These are phyloP conservation scores for Telfairia occidentalis DNA, from an alignment of 331 rosid species.

Conservation along the genomic window DNA sequence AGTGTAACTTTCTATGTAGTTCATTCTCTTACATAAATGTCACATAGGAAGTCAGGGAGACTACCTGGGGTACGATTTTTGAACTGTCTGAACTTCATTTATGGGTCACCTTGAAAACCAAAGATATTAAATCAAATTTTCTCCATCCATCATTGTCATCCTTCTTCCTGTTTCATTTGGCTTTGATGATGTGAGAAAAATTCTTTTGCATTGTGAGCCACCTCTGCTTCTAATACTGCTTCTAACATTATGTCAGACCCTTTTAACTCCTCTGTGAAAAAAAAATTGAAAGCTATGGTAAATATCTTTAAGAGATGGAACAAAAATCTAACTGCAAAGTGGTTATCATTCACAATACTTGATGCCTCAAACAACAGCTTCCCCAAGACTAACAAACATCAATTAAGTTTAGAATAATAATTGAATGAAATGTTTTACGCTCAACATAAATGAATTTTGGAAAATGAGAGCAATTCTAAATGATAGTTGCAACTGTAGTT, in stretches of 20 bases:
- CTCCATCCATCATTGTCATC: neutral
- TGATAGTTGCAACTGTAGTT: neutral
- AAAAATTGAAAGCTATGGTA: constrained; percentile 2
- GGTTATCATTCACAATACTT: neutral
- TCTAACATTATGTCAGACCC: constrained; percentile 70
- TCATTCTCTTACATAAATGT: neutral
- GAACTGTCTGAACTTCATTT: neutral
- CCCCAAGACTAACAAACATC: neutral
- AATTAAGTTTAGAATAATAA: neutral
- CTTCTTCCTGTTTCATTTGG: constrained; percentile 19
- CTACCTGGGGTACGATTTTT: neutral
- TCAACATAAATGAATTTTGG: neutral
- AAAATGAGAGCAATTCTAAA: neutral
- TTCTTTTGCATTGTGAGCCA: constrained; percentile 56
- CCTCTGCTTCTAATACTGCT: constrained; percentile 34
- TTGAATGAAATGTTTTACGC: neutral
- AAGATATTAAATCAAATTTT: too few relatives aligned
- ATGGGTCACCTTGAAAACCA: neutral
- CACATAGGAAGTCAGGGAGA: neutral
- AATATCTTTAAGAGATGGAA: neutral
- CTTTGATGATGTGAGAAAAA: constrained; percentile 51
- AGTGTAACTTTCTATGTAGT: neutral
- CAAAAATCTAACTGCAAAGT: neutral
- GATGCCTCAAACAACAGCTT: neutral
- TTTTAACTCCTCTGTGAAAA: constrained; percentile 22